phyloP scores from a whole-genome alignment of 2,329 filamentous ascomycete species.

The Hypocrella siamensis region DNA sequence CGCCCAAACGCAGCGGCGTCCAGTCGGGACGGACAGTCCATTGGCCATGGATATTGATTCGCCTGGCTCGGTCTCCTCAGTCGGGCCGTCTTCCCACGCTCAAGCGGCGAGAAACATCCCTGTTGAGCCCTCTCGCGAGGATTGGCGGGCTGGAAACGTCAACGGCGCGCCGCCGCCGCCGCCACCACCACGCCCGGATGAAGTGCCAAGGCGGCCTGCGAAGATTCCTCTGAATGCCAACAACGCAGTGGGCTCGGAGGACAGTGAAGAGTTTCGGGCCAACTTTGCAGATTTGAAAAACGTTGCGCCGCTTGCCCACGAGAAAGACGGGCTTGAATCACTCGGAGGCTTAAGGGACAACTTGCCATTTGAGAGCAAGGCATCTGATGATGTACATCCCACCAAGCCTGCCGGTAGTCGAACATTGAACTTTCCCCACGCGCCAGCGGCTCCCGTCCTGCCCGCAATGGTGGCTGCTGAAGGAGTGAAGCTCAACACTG shows the following conservation, averaged over 20 bases:
- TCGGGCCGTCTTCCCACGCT: slow-evolving; percentile 6
- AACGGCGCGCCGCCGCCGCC: slow-evolving; percentile 11
- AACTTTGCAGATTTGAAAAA: slow-evolving; percentile 40
- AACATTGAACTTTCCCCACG: slow-evolving; percentile 27
- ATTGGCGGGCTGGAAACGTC: slow-evolving; percentile 40
- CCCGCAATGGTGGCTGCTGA: slow-evolving; percentile 26
- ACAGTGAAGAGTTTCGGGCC: slow-evolving; percentile 37
- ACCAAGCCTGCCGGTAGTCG: slow-evolving; percentile 17
- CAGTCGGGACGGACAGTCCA: slow-evolving; percentile 25
- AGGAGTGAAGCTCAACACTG: slow-evolving; percentile 24
- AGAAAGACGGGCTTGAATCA: slow-evolving; percentile 33
- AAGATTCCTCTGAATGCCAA: slow-evolving; percentile 15
- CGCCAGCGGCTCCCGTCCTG: slow-evolving; percentile 33
- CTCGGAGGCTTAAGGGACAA: slow-evolving; percentile 39
- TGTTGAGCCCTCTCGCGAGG: slow-evolving; percentile 41
- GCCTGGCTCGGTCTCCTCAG: slow-evolving; percentile 19
- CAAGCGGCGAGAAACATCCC: slow-evolving; percentile 32
- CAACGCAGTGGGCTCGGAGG: slow-evolving; percentile 33
- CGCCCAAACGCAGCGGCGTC: slow-evolving; percentile 11
- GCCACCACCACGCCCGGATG: too few relatives aligned
- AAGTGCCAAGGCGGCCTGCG: slow-evolving; percentile 6
- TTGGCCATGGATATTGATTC: slow-evolving; percentile 53
- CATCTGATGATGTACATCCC: slow-evolving; percentile 25
- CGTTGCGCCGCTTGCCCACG: slow-evolving; percentile 35
- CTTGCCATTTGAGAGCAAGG: slow-evolving; percentile 39